Evolutionary conservation across 2,329 filamentous ascomycete species (phyloP).

Genomic region (Calonectria fujianensis): DNA sequence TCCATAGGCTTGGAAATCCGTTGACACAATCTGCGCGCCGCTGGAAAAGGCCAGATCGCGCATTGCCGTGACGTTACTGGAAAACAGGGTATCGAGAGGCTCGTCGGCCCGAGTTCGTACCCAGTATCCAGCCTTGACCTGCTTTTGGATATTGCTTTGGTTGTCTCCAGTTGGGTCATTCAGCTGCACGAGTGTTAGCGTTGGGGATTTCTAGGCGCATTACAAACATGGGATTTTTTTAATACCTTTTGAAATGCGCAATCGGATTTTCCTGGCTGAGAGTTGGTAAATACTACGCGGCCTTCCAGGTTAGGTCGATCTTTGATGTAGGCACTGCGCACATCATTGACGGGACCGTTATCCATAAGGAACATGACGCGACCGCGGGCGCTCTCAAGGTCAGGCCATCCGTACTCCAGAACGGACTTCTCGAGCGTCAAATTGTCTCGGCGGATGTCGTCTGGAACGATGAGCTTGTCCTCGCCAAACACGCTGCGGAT

Average conservation of each 20-base stretch:
- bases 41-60: conserved; percentile 65
- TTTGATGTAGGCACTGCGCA: conserved; percentile 52
- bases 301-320: conserved; percentile 61
- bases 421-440: conserved; percentile 68
- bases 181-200: conserved; percentile 53
- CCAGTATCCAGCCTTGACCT: conserved; percentile 68
- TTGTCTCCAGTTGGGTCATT: conserved; percentile 63
- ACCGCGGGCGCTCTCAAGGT: conserved; percentile 64
- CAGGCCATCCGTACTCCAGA: conserved; percentile 69
- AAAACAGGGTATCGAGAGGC: conserved; percentile 65
- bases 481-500: conserved; percentile 65
- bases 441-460: conserved; percentile 64
- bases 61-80: conserved; percentile 62
- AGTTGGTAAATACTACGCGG: conserved; percentile 69
- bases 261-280: conserved; percentile 65
- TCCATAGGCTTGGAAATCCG: conserved; percentile 68
- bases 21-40: conserved; percentile 70
- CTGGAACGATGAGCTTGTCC: conserved; percentile 66
- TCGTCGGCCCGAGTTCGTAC: conserved; percentile 69
- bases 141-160: conserved; percentile 63
- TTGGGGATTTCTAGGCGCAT: too few relatives aligned
- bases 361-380: conserved; percentile 71
- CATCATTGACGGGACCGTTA: conserved; percentile 64
- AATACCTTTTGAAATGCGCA: conserved; percentile 67
- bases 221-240: background rate